phyloP scores from a whole-genome alignment of 2,329 filamentous ascomycete species.

The Raffaelea albimanens region DNA sequence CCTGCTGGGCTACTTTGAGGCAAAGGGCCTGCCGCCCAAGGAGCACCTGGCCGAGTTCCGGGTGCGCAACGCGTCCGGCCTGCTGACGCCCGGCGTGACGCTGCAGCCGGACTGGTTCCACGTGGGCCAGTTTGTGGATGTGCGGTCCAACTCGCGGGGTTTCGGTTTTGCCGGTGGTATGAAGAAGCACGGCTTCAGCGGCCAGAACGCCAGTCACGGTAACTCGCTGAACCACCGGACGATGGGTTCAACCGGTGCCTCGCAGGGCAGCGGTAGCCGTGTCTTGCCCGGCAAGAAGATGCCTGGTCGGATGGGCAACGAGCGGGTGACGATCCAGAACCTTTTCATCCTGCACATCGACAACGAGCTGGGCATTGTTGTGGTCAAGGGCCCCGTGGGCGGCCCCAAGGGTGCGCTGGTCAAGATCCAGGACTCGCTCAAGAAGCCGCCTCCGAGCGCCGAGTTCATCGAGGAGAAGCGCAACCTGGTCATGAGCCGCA shows the following conservation, averaged over 20 bases:
- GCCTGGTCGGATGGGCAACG: conserved; percentile 89
- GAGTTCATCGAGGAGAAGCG: conserved; percentile 38
- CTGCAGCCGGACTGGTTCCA: conserved; percentile 87
- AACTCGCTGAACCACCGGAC: conserved; percentile 90
- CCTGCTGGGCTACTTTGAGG: conserved; percentile 79
- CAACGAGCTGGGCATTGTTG: conserved; percentile 73
- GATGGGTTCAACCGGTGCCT: conserved; percentile 81
- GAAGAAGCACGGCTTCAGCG: conserved; percentile 87
- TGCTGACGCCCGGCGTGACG: conserved; percentile 65
- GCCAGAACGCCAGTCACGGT: conserved; percentile 88
- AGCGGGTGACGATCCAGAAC: conserved; percentile 85
- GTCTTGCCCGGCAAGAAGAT: conserved; percentile 96
- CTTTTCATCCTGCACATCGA: conserved; percentile 83
- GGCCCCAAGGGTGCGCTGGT: conserved; percentile 84
- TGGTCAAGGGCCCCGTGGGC: conserved; percentile 77
- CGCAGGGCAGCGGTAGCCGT: conserved; percentile 84
- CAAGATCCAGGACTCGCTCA: conserved; percentile 80
- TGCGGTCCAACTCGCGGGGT: conserved; percentile 67
- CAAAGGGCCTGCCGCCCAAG: conserved; percentile 75
- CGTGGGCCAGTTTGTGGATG: conserved; percentile 83
- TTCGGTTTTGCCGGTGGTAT: conserved; percentile 96
- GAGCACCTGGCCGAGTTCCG: conserved; percentile 76
- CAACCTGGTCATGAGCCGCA: conserved; percentile 33
- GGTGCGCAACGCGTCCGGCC: conserved; percentile 62
- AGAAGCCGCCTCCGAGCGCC: conserved; percentile 56